Base-by-base conservation (phyloP, 2,329 filamentous ascomycete species). In the Curvularia lunata region DNA sequence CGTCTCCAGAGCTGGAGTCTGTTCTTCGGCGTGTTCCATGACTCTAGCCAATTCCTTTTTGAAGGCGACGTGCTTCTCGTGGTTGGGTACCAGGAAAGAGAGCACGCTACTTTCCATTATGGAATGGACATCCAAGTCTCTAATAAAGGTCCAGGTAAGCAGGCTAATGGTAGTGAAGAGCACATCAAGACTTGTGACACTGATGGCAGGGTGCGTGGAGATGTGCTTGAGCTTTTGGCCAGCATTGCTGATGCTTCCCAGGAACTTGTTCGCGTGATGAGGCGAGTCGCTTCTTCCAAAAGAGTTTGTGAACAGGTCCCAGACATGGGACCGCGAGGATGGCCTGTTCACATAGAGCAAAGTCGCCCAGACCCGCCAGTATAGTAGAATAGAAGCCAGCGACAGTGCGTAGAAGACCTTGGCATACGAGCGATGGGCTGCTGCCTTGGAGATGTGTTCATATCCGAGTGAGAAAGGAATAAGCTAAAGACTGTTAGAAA, bases 171-270 rank as follows among this genome's bases (percentile, higher is more conserved):
- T 77, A 21, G 82, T 85, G 34, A 87, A 76, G 13, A 89, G 68
- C 1, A 86, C 85, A 70, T 89, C 87, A 73, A 82, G 83, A 5
- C 82, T 84, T 0, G 83, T 83, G 18, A 81, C 82, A 19, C 82
- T 82, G 28, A 88, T 82, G 21, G 82, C 83, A 0, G 86, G 86
- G 67, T 89, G 85, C 51, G 84, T 83, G 57, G 78, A 79, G 49
- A 85, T 78, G 1, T 81, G 40, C 79, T 81, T 25, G 83, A 77
- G 12, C 84, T 73, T 67, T 77, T 81, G 46, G 1, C 61, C 65
- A 4, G 70, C 63, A 16, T 53, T 64, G 30, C 63, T 64, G 25
- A 75, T 52, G 7, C 63, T 71, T 6, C 74, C 25, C 6, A 71
- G 60, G 3, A 76, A 54, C 19, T 70, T 67, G 51, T 70, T 71